Base-by-base conservation (phyloP, 179 eudicot species). In the Actinidia arguta region DNA sequence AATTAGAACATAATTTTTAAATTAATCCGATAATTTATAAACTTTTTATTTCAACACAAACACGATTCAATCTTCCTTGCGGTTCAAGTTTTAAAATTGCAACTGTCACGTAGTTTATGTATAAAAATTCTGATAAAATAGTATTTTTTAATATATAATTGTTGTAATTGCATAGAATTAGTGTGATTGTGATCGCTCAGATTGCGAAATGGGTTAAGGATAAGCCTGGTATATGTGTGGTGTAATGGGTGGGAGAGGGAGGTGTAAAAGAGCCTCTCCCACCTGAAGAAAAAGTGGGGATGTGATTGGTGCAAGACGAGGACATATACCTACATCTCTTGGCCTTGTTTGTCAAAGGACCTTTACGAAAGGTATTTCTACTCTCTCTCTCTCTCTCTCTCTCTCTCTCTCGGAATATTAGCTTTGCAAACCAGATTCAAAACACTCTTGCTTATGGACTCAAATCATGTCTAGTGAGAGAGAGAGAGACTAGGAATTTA, bases 261-360 rank as follows among this genome's bases (percentile, higher is more conserved):
- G 78, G 63, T 75, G 78, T 75, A 75, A 75, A 75, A 63, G 11
- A 1, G 1, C 12, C 8, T 5, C 50, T 22, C 25, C 5, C 18
- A 11, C 63, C 47, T 52, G 56, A 75, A 54, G 11, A 54, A n/a
- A 50, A 13, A 51, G 77, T 73, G 77, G 77, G 10, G 4, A 73
- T 75, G 78, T 75, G 78, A 75, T 54, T 72, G 55, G 36, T n/a
- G 48, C 76, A 3, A 72, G 76, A 72, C 76, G 48, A 47, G 76
- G 76, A 72, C 76, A 47, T 72, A 72, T 72, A 72, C 76, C 76
- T 47, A 72, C 76, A 73, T 36, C 54, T 47, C 20, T 71, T 71
- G 51, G 54, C 75, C 54, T 46, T 71, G 55, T 20, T 0, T 6
- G 11, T 8, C 9, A 50, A n/a, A 46, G 25, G 14, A 47, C 16